Base-by-base conservation (phyloP, 2,329 filamentous ascomycete genomes). In the Monosporascus sp. region DNA sequence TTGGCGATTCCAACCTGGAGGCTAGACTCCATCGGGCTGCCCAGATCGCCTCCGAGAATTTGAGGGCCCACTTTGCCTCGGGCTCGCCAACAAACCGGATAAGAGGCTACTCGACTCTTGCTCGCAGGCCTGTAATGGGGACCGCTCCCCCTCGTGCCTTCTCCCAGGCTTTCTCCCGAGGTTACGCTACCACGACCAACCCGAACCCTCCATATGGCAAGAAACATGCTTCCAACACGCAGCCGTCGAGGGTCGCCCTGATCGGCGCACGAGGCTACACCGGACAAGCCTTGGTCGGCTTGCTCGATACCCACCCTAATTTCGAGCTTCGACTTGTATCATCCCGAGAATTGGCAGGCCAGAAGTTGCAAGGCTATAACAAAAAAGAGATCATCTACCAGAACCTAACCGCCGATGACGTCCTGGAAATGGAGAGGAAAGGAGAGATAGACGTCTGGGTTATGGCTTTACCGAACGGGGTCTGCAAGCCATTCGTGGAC, bases 181-280 rank as follows among this genome's bases (percentile, higher is more conserved):
- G 76, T 22, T 86, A 84, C 63, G 79, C 83, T 36, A 81, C 80
- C 35, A 84, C 79, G 39, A 91, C 87, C 39, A 93, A 94, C 77
- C 90, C 91, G 14, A 96, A 96, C 77, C 91, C 92, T 50, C 91
- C 92, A 15, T 83, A 94, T 54, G 91, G 90, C 53, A 86, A 87
- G 74, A 92, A 91, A 77, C 96, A 96, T 72, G 87, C 85, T 54
- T 90, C 90, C 55, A 95, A 92, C 73, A 81, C 83, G 54, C 82
- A 83, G 56, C 88, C 89, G 11, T 85, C 91, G 14, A 88, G 87
- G 66, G 83, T 97, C 48, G 92, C 88, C 45, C 79, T 97, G 51
- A 96, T 97, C 60, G 92, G 92, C 58, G 92, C 91, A 53, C 88
- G 92, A 59, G 93, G 94, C 36, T 97, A 96, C 70, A 97, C 93